phyloP scores from a whole-genome alignment of 2,329 filamentous ascomycete genomes.

The Achaetomium macrosporum region DNA sequence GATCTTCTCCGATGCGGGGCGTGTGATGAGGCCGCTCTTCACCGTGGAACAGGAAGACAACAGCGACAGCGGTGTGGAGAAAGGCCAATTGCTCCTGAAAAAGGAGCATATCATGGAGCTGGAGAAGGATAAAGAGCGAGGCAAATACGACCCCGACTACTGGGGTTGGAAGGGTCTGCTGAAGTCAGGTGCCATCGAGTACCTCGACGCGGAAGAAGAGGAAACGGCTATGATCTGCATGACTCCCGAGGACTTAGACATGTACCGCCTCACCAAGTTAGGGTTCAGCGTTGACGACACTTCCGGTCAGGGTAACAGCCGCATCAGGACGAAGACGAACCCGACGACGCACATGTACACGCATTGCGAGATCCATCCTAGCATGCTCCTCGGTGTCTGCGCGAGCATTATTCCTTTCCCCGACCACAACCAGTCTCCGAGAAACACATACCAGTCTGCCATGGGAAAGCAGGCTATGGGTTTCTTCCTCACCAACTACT shows the following conservation, averaged over 20 bases:
- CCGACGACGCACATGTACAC: conserved; percentile 88
- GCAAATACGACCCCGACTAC: conserved; percentile 53
- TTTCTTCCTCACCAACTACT: conserved; percentile 95
- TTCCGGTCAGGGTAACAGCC: conserved; percentile 63
- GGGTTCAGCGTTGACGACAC: conserved; percentile 60
- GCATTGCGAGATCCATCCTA: conserved; percentile 98
- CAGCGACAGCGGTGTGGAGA: conserved; percentile 49
- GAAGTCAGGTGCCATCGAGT: conserved; percentile 81
- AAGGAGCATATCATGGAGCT: conserved; percentile 74
- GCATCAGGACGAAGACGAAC: conserved; percentile 84
- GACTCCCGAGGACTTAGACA: conserved; percentile 91
- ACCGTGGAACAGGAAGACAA: conserved; percentile 87
- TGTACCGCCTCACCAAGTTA: conserved; percentile 62
- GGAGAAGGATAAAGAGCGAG: conserved; percentile 64
- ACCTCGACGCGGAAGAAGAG: conserved; percentile 95
- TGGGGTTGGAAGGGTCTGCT: conserved; percentile 89
- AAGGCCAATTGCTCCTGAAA: conserved; percentile 72
- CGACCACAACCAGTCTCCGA: conserved; percentile 96
- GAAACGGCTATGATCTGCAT: conserved; percentile 99
- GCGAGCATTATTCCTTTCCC: conserved; percentile 99
- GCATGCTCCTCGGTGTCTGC: conserved; percentile 97
- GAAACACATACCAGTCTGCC: conserved; percentile 98
- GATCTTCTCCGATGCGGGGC: conserved; percentile 93
- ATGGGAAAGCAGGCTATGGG: conserved; percentile 99
- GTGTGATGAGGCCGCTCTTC: conserved; percentile 89